These are phyloP conservation scores for Beverwykella pulmonaria DNA, from an alignment of 495 filamentous ascomycete species.

Conservation along the genomic window DNA sequence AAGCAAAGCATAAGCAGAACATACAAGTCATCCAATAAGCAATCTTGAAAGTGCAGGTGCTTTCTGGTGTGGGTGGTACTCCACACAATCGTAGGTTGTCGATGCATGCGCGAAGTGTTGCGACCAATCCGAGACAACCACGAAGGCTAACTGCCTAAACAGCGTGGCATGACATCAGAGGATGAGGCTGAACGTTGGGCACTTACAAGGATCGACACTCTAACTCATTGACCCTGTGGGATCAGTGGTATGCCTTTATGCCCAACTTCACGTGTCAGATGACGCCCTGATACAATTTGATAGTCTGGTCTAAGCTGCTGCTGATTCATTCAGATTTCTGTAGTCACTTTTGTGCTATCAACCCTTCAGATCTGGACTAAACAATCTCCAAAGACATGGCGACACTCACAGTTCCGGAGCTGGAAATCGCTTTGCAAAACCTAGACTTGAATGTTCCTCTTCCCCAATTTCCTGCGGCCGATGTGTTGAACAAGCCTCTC, in stretches of 20 bases:
- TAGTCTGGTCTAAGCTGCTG: neutral
- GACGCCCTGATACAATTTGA: neutral
- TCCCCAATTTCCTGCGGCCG: conserved; percentile 4
- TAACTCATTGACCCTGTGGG: neutral
- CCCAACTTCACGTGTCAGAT: neutral
- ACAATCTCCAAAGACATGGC: neutral
- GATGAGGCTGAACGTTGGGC: conserved; percentile 18
- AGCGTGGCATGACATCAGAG: neutral
- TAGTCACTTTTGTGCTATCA: neutral
- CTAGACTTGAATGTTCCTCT: conserved; percentile 9
- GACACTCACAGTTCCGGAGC: conserved; percentile 1
- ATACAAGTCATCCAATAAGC: too few species aligned
- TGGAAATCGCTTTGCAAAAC: conserved; percentile 10
- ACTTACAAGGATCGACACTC: neutral
- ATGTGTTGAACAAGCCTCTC: conserved; percentile 22
- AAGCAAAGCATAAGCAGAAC: too few species aligned
- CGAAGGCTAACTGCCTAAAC: conserved; percentile 6
- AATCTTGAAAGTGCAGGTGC: neutral
- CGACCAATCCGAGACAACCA: conserved; percentile 15
- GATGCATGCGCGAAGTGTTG: neutral
- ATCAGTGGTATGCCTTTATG: neutral
- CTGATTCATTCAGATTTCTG: neutral
- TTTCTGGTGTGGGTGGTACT: neutral
- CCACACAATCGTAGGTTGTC: neutral
- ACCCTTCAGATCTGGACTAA: neutral